Conservation (phyloP, 352 stramenopile genomes). For the Phytophthora ramorum region DNA sequence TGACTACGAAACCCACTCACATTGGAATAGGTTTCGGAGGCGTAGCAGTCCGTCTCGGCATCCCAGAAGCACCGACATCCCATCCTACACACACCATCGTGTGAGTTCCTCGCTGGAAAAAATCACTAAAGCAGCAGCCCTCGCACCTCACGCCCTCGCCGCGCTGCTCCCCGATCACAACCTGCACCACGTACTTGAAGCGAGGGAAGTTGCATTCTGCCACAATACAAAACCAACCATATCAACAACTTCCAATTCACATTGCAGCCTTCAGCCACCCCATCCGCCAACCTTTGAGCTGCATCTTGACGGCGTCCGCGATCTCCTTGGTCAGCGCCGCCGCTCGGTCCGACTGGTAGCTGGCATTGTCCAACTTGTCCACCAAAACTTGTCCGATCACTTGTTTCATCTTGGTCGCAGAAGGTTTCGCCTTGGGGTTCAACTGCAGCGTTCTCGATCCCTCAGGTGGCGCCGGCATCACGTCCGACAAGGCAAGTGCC, state of each 20-base stretch:
- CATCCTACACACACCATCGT: slow-evolving; percentile 57
- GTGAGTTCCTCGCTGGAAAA: not conserved
- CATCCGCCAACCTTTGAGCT: slow-evolving; percentile 69
- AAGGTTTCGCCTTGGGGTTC: slow-evolving; percentile 63
- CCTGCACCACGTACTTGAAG: slow-evolving; percentile 93
- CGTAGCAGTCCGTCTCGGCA: slow-evolving; percentile 88
- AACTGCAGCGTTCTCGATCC: slow-evolving; percentile 53
- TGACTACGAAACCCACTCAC: slow-evolving; percentile 37
- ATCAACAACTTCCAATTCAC: not conserved
- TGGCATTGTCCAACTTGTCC: slow-evolving; percentile 69
- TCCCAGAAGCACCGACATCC: slow-evolving; percentile 93
- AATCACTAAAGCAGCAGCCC: not conserved
- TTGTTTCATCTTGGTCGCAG: slow-evolving; percentile 86
- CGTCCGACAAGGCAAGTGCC: not conserved
- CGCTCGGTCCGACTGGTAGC: slow-evolving; percentile 80
- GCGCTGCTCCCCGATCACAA: slow-evolving; percentile 91
- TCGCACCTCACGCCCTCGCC: slow-evolving; percentile 83
- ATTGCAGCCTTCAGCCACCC: not conserved
- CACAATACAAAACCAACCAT: not conserved
- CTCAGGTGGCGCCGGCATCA: slow-evolving; percentile 57
- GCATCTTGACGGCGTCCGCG: slow-evolving; percentile 83
- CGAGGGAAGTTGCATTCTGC: slow-evolving; percentile 73
- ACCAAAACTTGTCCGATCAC: slow-evolving; percentile 68
- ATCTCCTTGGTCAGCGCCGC: slow-evolving; percentile 87
- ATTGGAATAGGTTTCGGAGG: slow-evolving; percentile 91